Evolutionary conservation across 495 filamentous ascomycete genomes (phyloP), one percentile per base, ranked within the genome.

Genomic region (Xylaria grammica): DNA sequence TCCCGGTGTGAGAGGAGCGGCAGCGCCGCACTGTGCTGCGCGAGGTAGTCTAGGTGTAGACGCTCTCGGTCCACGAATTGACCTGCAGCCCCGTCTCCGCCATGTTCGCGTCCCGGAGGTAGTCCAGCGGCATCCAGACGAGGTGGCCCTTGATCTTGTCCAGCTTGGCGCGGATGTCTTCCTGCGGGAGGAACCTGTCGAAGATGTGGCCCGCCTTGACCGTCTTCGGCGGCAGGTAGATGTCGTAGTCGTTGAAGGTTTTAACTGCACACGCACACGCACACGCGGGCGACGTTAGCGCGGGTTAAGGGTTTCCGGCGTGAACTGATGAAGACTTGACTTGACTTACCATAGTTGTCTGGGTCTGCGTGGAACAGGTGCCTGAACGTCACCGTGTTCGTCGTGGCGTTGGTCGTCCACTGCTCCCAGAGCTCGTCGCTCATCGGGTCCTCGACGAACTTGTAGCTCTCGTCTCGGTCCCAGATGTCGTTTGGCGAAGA

Each of bases 41-140:
- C n/a, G n/a, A n/a, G n/a, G n/a, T n/a, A n/a, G n/a, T n/a, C n/a
- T n/a, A 83, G 11, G 81, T 78, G 60, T 77, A 83, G 0, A 83
- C 75, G 50, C 79, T 82, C 68, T 83, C 81, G 0, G 81, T 83
- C 73, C 76, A 82, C n/a, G 70, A 50, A 29, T 83, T 83, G 2
- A 83, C 75, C 68, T 82, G 80, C 60, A 83, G 68, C 0, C 94
- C 95, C 70, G 85, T 89, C 79, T 97, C 95, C 0, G 93, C 94
- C 94, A 97, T 95, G 67, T 89, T 82, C 0, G 89, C 94, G 67
- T 97, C 90, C 64, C 82, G 79, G 70, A 97, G 75, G 70, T 96
- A 98, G 44, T 94, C 86, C 67, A 97, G 70, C 51, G 93, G 94
- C 89, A 97, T 92, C 94, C 94, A 97, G 0, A 99, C 93, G 29